phyloP scores from a whole-genome alignment of 495 filamentous ascomycete genomes.

The Venustampulla echinocandica region DNA sequence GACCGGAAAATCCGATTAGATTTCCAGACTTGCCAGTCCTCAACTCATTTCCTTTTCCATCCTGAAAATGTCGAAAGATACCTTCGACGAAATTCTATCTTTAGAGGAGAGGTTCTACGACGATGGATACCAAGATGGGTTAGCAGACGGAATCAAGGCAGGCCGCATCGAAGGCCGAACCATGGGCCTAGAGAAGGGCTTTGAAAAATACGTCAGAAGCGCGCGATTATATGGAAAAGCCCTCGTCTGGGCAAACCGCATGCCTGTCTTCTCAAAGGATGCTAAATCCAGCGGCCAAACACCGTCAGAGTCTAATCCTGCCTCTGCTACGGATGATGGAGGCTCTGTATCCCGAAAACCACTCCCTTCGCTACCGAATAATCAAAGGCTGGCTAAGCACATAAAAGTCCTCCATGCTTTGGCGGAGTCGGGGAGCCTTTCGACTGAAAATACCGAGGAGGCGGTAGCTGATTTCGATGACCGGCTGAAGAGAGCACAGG shows the following conservation, averaged over 20 bases:
- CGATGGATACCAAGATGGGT: constrained; percentile 70
- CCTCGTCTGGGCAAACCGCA: constrained; percentile 66
- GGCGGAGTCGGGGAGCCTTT: constrained; percentile 69
- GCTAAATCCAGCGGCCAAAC: too few relatives aligned
- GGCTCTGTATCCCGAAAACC: not conserved
- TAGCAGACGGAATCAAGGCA: constrained; percentile 65
- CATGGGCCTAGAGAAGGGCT: constrained; percentile 87
- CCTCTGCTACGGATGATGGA: constrained; percentile 7
- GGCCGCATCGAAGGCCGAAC: constrained; percentile 81
- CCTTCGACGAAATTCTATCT: constrained; percentile 63
- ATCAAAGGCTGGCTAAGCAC: constrained; percentile 63
- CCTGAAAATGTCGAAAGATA: constrained; percentile 29
- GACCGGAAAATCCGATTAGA: too few relatives aligned
- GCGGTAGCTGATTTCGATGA: constrained; percentile 81
- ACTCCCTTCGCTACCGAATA: constrained; percentile 42
- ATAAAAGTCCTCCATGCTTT: constrained; percentile 62
- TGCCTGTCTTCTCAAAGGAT: constrained; percentile 23
- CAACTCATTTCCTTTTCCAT: not conserved
- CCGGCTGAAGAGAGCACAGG: constrained; percentile 64
- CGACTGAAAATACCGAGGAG: constrained; percentile 72
- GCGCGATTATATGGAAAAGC: constrained; percentile 76
- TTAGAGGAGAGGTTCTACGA: constrained; percentile 81
- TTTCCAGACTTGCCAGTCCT: too few relatives aligned
- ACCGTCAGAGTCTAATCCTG: constrained; percentile 3
- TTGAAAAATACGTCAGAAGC: constrained; percentile 76